These are phyloP conservation scores for Metschnikowia dekortorum DNA, from an alignment of 805 yeast genomes.

Conservation along the genomic window DNA sequence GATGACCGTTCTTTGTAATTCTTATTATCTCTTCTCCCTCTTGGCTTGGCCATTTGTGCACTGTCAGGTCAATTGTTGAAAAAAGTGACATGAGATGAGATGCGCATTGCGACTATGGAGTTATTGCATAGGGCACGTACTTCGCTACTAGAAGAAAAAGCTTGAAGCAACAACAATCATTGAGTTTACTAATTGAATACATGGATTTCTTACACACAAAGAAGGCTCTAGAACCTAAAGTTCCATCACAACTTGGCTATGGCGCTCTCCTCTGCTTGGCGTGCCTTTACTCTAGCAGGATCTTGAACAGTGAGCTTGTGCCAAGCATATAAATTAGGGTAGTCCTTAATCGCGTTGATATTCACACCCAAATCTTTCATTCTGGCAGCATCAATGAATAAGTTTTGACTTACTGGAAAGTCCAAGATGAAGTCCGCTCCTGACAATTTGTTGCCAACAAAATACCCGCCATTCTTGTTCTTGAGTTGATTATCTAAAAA, in stretches of 20 bases:
- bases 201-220: no score
- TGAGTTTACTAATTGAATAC: no score
- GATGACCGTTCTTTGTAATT: slow-evolving; percentile 20
- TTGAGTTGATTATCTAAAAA: slow-evolving; percentile 29
- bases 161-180: no score
- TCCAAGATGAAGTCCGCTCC: slow-evolving; percentile 38
- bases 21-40: slow-evolving; percentile 43
- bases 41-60: slow-evolving; percentile 22
- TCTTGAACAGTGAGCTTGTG: slow-evolving; percentile 12
- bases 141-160: no score
- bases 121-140: background rate
- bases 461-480: slow-evolving; percentile 30
- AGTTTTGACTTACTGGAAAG: slow-evolving; percentile 27
- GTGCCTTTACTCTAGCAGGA: slow-evolving; percentile 9
- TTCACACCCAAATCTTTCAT: slow-evolving; percentile 7
- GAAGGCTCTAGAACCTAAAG: no score
- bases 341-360: slow-evolving; percentile 6
- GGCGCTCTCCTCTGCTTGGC: slow-evolving; percentile 5
- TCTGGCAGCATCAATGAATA: slow-evolving; percentile 11
- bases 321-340: slow-evolving; percentile 17
- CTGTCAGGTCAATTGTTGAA: background rate
- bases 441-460: slow-evolving; percentile 34
- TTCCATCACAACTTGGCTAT: slow-evolving; percentile 5
- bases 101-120: slow-evolving; percentile 1
- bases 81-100: slow-evolving; percentile 10